These are phyloP conservation scores for Scleroderma citrinum DNA, from an alignment of 768 basidiomycete genomes.

Conservation along the genomic window DNA sequence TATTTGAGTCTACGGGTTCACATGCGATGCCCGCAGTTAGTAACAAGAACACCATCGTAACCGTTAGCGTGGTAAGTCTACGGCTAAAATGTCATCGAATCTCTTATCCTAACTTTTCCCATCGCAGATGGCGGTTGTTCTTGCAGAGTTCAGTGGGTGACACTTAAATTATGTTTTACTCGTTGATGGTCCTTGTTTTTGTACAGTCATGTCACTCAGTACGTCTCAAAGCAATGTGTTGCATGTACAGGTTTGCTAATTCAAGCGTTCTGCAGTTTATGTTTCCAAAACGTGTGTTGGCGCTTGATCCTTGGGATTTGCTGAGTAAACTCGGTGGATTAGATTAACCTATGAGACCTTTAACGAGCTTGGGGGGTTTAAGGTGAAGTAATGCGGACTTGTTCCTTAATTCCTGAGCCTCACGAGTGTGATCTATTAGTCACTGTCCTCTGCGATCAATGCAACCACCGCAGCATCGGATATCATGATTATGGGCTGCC, in stretches of 20 bases:
- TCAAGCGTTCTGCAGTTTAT: slow-evolving; percentile 24
- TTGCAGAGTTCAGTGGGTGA: slow-evolving; percentile 34
- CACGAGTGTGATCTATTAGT: slow-evolving; percentile 4
- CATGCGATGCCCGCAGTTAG: slow-evolving; percentile 35
- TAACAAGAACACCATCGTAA: slow-evolving; percentile 37
- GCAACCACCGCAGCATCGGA: slow-evolving; percentile 43
- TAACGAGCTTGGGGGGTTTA: slow-evolving; percentile 37
- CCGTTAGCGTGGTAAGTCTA: slow-evolving; percentile 22
- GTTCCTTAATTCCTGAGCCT: background rate
- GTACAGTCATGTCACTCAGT: slow-evolving; percentile 29
- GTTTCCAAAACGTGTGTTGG: slow-evolving; percentile 30
- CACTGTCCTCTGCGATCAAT: slow-evolving; percentile 47
- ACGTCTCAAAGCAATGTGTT: slow-evolving; percentile 5
- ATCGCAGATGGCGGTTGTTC: slow-evolving; percentile 24
- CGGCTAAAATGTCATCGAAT: background rate
- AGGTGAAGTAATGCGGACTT: slow-evolving; percentile 22
- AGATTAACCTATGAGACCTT: slow-evolving; percentile 40
- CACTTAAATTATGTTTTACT: background rate
- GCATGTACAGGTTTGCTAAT: slow-evolving; percentile 3
- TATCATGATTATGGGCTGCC: slow-evolving; percentile 41
- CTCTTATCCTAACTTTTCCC: background rate
- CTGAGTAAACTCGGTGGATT: background rate
- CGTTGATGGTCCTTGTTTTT: slow-evolving; percentile 2
- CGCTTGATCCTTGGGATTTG: background rate
- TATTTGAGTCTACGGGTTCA: background rate